These are phyloP conservation scores for Hypomontagnella submonticulosa DNA, from an alignment of 495 filamentous ascomycete species.

Conservation along the genomic window DNA sequence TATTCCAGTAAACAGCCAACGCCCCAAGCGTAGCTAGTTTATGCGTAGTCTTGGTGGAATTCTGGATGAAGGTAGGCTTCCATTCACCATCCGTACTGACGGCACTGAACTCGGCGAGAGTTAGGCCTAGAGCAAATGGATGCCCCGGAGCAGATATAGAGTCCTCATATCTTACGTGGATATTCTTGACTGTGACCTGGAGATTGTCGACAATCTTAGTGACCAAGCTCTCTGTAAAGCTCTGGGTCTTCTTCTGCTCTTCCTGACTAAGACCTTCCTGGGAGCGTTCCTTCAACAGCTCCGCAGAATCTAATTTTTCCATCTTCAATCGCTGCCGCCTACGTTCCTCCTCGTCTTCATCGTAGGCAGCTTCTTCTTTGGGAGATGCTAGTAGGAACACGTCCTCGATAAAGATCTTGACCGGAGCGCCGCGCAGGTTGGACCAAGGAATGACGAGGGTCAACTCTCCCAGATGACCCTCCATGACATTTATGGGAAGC, in stretches of 20 bases:
- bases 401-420: slow-evolving; percentile 95
- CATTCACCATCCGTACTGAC: slow-evolving; percentile 94
- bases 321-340: slow-evolving; percentile 89
- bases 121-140: slow-evolving; percentile 91
- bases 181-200: slow-evolving; percentile 96
- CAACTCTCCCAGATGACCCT: slow-evolving; percentile 90
- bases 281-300: slow-evolving; percentile 88
- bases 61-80: slow-evolving; percentile 94
- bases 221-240: slow-evolving; percentile 91
- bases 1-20: slow-evolving; percentile 96
- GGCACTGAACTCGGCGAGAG: slow-evolving; percentile 93
- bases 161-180: slow-evolving; percentile 97
- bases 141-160: slow-evolving; percentile 95
- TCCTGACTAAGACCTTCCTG: slow-evolving; percentile 93
- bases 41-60: slow-evolving; percentile 81
- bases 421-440: slow-evolving; percentile 91
- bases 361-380: slow-evolving; percentile 91
- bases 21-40: slow-evolving; percentile 90
- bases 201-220: slow-evolving; percentile 98
- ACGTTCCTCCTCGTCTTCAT: slow-evolving; percentile 88
- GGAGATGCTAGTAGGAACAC: slow-evolving; percentile 94
- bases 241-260: slow-evolving; percentile 94
- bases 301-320: slow-evolving; percentile 96
- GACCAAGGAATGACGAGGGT: slow-evolving; percentile 96
- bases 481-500: slow-evolving; percentile 93